These are phyloP conservation scores for Sugiyamaella pinicola DNA, from an alignment of 1,139 yeast genomes.

Conservation along the genomic window DNA sequence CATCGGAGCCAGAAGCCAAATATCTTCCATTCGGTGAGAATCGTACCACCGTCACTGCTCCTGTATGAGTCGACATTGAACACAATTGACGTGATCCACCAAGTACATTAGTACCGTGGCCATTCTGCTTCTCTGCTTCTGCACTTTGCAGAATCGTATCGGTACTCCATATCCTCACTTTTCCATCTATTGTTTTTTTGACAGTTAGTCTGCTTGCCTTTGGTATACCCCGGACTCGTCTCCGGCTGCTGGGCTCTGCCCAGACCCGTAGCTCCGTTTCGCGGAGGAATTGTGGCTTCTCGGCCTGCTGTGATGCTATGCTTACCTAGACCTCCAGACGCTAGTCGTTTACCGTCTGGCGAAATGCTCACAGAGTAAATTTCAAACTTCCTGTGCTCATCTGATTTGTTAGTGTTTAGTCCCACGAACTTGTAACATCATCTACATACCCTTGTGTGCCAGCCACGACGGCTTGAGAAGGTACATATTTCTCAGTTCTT, in stretches of 20 bases:
- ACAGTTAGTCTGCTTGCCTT: slow-evolving; percentile 1
- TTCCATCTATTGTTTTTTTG: slow-evolving; percentile 62
- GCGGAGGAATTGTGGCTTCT: not conserved
- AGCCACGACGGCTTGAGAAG: slow-evolving; percentile 85
- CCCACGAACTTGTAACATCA: not conserved
- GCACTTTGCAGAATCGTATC: slow-evolving; percentile 52
- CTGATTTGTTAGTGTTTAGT: slow-evolving; percentile 41
- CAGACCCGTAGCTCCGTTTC: too few species aligned
- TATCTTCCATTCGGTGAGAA: slow-evolving; percentile 91
- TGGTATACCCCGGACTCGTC: too few species aligned
- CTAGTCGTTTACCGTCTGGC: slow-evolving; percentile 79
- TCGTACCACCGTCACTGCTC: slow-evolving; percentile 90
- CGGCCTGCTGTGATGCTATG: too few species aligned
- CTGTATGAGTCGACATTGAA: slow-evolving; percentile 49
- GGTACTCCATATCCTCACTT: slow-evolving; percentile 87
- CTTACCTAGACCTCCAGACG: slow-evolving; percentile 79
- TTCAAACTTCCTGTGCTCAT: slow-evolving; percentile 78
- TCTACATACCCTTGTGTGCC: slow-evolving; percentile 59
- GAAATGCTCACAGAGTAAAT: slow-evolving; percentile 82
- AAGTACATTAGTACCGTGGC: slow-evolving; percentile 20
- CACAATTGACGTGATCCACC: slow-evolving; percentile 38
- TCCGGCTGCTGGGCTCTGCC: too few species aligned
- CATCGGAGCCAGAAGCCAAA: slow-evolving; percentile 94
- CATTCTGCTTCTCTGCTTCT: slow-evolving; percentile 27
- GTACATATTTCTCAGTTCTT: slow-evolving; percentile 54